A percentile compares a stretch with the other conserved stretches of the same genome.
Conservation (phyloP, 1,139 yeast species). For the Taiozyma sp. region DNA sequence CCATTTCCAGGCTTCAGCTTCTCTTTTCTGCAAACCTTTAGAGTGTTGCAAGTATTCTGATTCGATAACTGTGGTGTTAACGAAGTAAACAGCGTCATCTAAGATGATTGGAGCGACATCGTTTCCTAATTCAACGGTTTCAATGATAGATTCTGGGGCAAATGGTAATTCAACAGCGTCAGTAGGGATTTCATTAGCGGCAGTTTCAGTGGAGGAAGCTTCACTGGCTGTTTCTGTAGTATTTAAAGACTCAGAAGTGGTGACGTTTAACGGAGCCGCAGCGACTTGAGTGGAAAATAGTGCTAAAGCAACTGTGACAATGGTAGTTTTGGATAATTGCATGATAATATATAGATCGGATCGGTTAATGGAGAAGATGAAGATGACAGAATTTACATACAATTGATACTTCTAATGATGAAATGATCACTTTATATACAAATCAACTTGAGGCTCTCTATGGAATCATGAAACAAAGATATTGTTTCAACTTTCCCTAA, state of each 20-base stretch:
- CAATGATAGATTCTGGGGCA: slow-evolving; percentile 21
- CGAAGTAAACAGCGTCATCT: slow-evolving; percentile 21
- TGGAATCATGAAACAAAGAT: not conserved
- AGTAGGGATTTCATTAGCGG: slow-evolving; percentile 8
- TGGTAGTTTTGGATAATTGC: slow-evolving; percentile 18
- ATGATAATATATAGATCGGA: slow-evolving; percentile 5
- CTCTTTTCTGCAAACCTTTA: slow-evolving; percentile 4
- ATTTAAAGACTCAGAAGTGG: not conserved
- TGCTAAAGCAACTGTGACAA: slow-evolving; percentile 13
- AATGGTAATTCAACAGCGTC: slow-evolving; percentile 12
- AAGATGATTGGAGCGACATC: slow-evolving; percentile 21
- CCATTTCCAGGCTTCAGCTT: slow-evolving; percentile 18
- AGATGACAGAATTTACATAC: not conserved
- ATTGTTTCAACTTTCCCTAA: not conserved
- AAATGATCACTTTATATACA: not conserved
- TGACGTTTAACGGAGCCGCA: slow-evolving; percentile 8
- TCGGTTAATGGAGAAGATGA: not conserved
- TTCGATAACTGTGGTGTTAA: slow-evolving; percentile 21
- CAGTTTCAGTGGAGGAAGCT: not conserved
- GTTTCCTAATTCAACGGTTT: slow-evolving; percentile 20
- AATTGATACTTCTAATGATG: not conserved
- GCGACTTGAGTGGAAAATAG: slow-evolving; percentile 12
- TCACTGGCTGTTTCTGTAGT: not conserved
- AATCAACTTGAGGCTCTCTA: not conserved
- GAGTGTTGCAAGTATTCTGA: slow-evolving; percentile 7